phyloP scores from a whole-genome alignment of 306 rosid genomes.

The Coriaria nepalensis region DNA sequence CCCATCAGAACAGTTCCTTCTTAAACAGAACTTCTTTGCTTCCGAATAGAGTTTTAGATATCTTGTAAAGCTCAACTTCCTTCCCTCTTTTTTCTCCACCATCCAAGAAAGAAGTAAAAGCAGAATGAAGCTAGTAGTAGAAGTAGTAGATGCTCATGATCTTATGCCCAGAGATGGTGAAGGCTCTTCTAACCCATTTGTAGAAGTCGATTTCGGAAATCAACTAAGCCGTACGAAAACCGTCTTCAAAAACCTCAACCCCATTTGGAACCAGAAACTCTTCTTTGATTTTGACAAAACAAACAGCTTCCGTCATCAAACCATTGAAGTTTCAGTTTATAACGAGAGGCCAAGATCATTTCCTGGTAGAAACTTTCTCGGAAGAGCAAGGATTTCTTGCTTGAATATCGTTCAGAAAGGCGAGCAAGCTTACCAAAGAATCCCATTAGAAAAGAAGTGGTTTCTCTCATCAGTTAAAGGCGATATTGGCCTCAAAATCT shows the following conservation, averaged over 20 bases:
- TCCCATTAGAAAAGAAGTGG: constrained; percentile 43
- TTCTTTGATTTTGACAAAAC: constrained; percentile 29
- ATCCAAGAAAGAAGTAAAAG: constrained; percentile 17
- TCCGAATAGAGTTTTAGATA: constrained; percentile 43
- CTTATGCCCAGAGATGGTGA: constrained; percentile 59
- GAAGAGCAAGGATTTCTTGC: constrained; percentile 55
- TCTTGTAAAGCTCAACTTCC: constrained; percentile 36
- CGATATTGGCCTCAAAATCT: constrained; percentile 61
- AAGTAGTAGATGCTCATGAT: constrained; percentile 55
- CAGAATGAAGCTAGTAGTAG: constrained; percentile 50
- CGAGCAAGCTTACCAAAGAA: constrained; percentile 47
- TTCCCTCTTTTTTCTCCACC: constrained; percentile 23
- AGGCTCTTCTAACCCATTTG: constrained; percentile 52
- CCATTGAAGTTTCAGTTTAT: constrained; percentile 36
- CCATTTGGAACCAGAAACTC: constrained; percentile 46
- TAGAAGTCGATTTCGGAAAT: constrained; percentile 51
- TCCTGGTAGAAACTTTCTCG: constrained; percentile 35
- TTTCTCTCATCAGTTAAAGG: constrained; percentile 55
- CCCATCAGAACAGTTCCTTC: constrained; percentile 50
- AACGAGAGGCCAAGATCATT: constrained; percentile 28
- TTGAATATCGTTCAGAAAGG: constrained; percentile 49
- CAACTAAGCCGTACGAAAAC: constrained; percentile 44
- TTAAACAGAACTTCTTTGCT: constrained; percentile 40
- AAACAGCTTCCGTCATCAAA: constrained; percentile 28
- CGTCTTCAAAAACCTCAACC: constrained; percentile 48